A percentile compares a stretch with the other conserved stretches of the same genome.
These are phyloP conservation scores for Melampsora medusae DNA, from an alignment of 1,284 basidiomycete species.

Conservation along the genomic window DNA sequence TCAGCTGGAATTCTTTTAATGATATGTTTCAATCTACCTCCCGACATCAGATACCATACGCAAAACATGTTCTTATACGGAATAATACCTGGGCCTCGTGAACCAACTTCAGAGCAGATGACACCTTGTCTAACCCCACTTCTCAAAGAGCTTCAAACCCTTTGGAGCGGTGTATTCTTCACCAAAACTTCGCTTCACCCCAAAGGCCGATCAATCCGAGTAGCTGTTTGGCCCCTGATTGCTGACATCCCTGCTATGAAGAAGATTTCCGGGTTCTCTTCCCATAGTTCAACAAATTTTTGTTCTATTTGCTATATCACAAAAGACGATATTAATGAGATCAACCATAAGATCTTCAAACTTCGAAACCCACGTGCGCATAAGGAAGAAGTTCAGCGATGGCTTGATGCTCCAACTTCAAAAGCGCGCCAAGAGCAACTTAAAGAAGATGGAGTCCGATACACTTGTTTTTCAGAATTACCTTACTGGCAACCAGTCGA, in stretches of 20 bases:
- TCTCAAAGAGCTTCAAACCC: constrained; percentile 50
- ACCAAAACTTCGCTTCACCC: constrained; percentile 22
- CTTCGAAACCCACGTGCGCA: background rate
- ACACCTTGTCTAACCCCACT: constrained; percentile 53
- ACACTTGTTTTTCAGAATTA: constrained; percentile 4
- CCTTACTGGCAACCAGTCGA: constrained; percentile 22
- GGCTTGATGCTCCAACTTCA: too few species aligned
- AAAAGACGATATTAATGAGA: constrained; percentile 11
- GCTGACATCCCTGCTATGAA: constrained; percentile 26
- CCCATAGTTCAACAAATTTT: constrained; percentile 3
- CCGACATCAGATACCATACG: constrained; percentile 51
- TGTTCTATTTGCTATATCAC: constrained; percentile 15
- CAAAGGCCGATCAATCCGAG: constrained; percentile 1
- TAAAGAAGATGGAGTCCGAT: constrained; percentile 7
- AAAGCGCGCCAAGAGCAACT: background rate
- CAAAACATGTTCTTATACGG: constrained; percentile 57
- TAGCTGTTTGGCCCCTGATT: constrained; percentile 10
- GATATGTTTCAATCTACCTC: constrained; percentile 48
- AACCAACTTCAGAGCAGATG: constrained; percentile 46
- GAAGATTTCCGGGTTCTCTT: background rate
- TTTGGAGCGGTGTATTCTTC: constrained; percentile 48
- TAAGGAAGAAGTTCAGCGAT: too few species aligned
- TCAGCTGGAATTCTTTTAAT: constrained; percentile 16
- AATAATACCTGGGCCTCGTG: constrained; percentile 52
- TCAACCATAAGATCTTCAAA: background rate